A percentile compares a stretch with the other conserved stretches of the same genome.
Evolutionary conservation across 208 protist species (phyloP).

Genomic region (Lotmaria passim): DNA sequence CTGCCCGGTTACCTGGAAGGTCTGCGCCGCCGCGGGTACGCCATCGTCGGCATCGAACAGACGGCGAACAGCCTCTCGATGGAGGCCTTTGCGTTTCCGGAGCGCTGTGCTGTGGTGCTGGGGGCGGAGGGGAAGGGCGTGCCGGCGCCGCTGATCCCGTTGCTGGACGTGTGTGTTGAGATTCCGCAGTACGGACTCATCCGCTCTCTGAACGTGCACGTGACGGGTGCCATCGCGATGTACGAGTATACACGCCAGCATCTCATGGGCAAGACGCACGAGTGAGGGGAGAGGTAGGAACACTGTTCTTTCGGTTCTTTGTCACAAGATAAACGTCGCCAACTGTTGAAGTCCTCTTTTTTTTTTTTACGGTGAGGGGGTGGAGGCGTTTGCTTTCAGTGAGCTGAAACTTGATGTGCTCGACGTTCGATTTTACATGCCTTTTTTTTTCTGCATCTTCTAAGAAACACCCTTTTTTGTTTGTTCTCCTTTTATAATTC

Average conservation of each 20-base stretch:
- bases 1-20: slow-evolving; percentile 64
- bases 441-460: slow-evolving; percentile 8
- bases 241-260: slow-evolving; percentile 93
- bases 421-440: background rate
- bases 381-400: background rate
- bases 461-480: no score
- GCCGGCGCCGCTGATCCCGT: slow-evolving; percentile 71
- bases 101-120: slow-evolving; percentile 76
- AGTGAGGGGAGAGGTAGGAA: background rate
- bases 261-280: slow-evolving; percentile 49
- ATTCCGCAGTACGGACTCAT: slow-evolving; percentile 93
- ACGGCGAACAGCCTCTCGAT: slow-evolving; percentile 84
- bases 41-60: slow-evolving; percentile 91
- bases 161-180: slow-evolving; percentile 90
- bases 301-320: background rate
- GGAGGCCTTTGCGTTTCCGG: slow-evolving; percentile 66
- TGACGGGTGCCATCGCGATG: slow-evolving; percentile 88
- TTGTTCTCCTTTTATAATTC: background rate
- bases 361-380: background rate
- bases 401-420: background rate
- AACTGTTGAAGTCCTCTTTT: no score
- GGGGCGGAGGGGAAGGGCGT: slow-evolving; percentile 91
- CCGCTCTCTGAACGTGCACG: slow-evolving; percentile 93
- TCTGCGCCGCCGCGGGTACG: slow-evolving; percentile 80
- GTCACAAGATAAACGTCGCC: no score